Evolutionary conservation across 768 basidiomycete species (phyloP).

Genomic region (Hypholoma sublateritium): DNA sequence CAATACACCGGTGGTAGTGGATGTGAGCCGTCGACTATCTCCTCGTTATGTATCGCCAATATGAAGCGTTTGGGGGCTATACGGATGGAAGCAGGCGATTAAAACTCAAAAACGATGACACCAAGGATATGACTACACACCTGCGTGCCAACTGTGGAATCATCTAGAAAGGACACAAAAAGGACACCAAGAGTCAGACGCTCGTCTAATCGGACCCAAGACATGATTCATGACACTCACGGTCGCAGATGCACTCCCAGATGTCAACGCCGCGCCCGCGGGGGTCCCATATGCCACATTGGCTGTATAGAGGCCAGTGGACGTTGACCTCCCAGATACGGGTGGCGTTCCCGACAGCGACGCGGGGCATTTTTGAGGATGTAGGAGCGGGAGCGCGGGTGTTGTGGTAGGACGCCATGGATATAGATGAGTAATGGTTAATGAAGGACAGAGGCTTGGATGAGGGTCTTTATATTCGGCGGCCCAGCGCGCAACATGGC

Average conservation of each 20-base stretch:
- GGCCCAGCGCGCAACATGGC: no score
- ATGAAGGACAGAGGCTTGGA: no score
- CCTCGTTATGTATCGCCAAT: slow-evolving; percentile 50
- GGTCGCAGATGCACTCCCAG: slow-evolving; percentile 72
- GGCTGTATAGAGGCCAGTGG: slow-evolving; percentile 62
- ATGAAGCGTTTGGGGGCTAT: slow-evolving; percentile 38
- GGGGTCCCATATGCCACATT: slow-evolving; percentile 73
- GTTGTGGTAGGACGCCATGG: neutral
- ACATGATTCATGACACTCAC: slow-evolving; percentile 39
- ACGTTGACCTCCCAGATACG: slow-evolving; percentile 70
- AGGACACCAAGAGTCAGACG: neutral
- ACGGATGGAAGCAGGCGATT: no score
- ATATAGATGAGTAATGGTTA: no score
- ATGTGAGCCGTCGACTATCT: slow-evolving; percentile 26
- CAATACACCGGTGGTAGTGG: neutral
- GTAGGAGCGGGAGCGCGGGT: neutral
- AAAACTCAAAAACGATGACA: no score
- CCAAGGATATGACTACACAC: no score
- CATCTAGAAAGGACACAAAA: slow-evolving; percentile 39
- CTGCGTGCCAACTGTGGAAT: slow-evolving; percentile 52
- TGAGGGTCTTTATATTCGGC: no score
- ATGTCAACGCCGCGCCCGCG: slow-evolving; percentile 68
- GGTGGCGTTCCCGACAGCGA: slow-evolving; percentile 64
- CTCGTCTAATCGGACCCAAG: no score
- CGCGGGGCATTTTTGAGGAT: slow-evolving; percentile 32